These are phyloP conservation scores for Globisporangium nagaii DNA, from an alignment of 352 stramenopile species.

Conservation along the genomic window DNA sequence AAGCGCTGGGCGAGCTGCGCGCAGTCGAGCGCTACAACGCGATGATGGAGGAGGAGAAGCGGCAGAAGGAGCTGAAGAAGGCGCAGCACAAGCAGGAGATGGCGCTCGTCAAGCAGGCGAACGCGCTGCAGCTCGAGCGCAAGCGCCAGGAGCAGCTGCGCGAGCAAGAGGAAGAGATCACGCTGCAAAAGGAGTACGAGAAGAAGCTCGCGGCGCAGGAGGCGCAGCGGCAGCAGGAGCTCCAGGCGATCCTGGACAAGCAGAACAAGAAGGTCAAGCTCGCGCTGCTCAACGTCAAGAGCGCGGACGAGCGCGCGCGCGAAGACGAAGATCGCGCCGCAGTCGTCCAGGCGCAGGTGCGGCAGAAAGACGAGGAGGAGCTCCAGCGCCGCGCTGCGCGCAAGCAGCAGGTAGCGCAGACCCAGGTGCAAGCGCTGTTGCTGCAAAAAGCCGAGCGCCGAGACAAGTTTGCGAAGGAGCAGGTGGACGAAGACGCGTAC, in stretches of 20 bases:
- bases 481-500: slow-evolving; percentile 36
- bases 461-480: slow-evolving; percentile 17
- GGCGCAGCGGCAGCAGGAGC: slow-evolving; percentile 31
- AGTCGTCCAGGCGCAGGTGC: slow-evolving; percentile 32
- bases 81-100: slow-evolving; percentile 36
- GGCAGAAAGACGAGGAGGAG: slow-evolving; percentile 30
- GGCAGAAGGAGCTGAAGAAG: slow-evolving; percentile 40
- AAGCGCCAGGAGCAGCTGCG: slow-evolving; percentile 32
- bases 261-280: slow-evolving; percentile 53
- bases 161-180: slow-evolving; percentile 38
- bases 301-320: slow-evolving; percentile 43
- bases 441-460: slow-evolving; percentile 41
- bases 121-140: slow-evolving; percentile 39
- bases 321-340: slow-evolving; percentile 48
- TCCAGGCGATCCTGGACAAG: slow-evolving; percentile 40
- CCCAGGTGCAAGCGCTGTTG: slow-evolving; percentile 32
- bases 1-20: slow-evolving; percentile 38
- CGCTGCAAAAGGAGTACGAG: slow-evolving; percentile 41
- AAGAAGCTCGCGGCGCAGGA: slow-evolving; percentile 47
- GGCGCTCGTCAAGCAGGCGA: slow-evolving; percentile 39
- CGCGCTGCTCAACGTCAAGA: slow-evolving; percentile 56
- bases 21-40: slow-evolving; percentile 31
- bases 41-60: slow-evolving; percentile 42
- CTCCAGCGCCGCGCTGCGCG: slow-evolving; percentile 24
- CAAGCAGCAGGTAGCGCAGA: slow-evolving; percentile 21